Conservation (phyloP, 2,329 filamentous ascomycete species). For the Penicillium brevicompactum region DNA sequence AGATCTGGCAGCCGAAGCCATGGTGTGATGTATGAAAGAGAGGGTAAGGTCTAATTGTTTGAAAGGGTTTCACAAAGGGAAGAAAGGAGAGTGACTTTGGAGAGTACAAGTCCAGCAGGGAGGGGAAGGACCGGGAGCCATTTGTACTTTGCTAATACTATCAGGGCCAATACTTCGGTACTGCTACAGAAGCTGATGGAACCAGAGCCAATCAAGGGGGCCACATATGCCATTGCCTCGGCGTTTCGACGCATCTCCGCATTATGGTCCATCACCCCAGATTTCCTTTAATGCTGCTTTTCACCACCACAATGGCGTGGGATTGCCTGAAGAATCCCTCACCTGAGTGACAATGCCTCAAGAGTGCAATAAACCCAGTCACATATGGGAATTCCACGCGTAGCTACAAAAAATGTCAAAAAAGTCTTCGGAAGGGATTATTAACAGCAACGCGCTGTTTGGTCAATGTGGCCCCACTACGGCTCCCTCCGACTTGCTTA, state of each 20-base stretch:
- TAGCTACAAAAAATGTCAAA: background rate
- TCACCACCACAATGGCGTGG: background rate
- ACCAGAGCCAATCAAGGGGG: constrained; percentile 17
- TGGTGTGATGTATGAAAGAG: constrained; percentile 25
- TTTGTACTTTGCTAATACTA: constrained; percentile 6
- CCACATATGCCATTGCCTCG: constrained; percentile 17
- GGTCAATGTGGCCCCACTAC: constrained; percentile 12
- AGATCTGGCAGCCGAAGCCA: constrained; percentile 46
- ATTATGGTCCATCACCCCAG: constrained; percentile 6
- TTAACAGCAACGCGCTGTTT: constrained; percentile 27
- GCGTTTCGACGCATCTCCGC: constrained; percentile 14
- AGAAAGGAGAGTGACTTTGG: constrained; percentile 7
- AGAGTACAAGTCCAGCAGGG: constrained; percentile 8
- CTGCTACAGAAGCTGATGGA: constrained; percentile 14
- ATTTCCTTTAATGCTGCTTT: background rate
- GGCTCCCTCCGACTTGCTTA: constrained; percentile 12
- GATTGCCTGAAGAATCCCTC: no score
- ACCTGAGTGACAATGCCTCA: no score
- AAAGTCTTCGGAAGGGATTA: constrained; percentile 16
- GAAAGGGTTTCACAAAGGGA: background rate
- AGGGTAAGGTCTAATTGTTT: background rate
- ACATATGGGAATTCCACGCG: background rate
- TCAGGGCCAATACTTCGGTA: constrained; percentile 3
- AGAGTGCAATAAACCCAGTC: no score
- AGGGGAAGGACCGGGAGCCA: constrained; percentile 16